Conservation (phyloP, 2,329 filamentous ascomycete genomes). For the Calonectria hawksworthii region DNA sequence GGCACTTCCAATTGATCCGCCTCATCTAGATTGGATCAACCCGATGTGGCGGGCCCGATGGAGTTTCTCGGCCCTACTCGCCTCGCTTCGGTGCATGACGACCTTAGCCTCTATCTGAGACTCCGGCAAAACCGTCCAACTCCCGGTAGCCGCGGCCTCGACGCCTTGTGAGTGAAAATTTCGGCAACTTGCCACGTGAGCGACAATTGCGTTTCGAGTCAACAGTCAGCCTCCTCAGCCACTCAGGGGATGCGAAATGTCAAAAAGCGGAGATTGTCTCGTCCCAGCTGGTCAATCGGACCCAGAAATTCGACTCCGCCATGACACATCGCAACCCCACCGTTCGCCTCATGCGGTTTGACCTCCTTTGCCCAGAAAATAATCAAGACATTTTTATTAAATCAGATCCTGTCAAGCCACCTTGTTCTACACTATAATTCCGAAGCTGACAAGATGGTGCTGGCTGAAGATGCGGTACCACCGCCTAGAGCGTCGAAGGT, state of each 20-base stretch:
- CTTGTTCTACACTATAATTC: background rate
- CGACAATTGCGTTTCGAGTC: background rate
- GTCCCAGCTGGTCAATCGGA: background rate
- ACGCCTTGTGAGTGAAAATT: background rate
- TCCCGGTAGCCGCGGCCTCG: background rate
- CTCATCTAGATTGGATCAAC: constrained; percentile 1
- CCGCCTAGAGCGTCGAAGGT: too few relatives aligned
- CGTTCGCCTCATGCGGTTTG: background rate
- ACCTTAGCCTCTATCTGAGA: background rate
- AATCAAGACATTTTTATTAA: background rate
- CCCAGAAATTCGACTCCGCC: background rate
- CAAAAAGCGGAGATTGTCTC: background rate
- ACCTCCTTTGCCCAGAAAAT: background rate
- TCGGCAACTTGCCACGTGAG: background rate
- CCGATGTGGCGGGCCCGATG: background rate
- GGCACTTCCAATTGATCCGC: background rate
- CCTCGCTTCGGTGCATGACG: background rate
- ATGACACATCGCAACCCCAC: background rate
- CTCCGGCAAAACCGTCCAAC: background rate
- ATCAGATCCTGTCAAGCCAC: background rate
- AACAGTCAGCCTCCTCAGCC: background rate
- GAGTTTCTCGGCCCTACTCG: constrained; percentile 1
- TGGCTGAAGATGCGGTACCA: too few relatives aligned
- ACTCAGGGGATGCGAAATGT: background rate
- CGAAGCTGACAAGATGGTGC: too few relatives aligned